A percentile compares a stretch with the other conserved stretches of the same genome.
These are phyloP conservation scores for Apiotrichum akiyoshidainum DNA, from an alignment of 1,284 basidiomycete species.

Conservation along the genomic window DNA sequence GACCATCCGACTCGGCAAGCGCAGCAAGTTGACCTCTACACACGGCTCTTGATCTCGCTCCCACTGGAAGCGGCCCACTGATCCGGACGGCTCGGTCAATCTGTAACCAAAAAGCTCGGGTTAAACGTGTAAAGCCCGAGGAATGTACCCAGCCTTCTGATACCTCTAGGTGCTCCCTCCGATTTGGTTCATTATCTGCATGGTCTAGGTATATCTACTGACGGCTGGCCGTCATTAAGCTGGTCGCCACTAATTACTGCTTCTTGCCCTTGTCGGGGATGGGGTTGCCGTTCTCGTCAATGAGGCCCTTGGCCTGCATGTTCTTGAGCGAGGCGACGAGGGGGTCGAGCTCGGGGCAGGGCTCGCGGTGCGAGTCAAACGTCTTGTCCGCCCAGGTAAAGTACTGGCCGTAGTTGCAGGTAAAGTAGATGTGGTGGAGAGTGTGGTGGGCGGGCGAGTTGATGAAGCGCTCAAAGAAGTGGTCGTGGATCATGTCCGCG, in stretches of 20 bases:
- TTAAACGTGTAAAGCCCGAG: too few relatives aligned
- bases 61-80: too few relatives aligned
- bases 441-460: constrained; percentile 98
- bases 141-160: too few relatives aligned
- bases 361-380: constrained; percentile 82
- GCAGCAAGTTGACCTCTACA: too few relatives aligned
- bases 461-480: constrained; percentile 78
- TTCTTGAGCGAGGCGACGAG: constrained; percentile 59
- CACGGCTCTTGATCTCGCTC: too few relatives aligned
- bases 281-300: constrained; percentile 34
- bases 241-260: neutral
- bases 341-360: constrained; percentile 78
- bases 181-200: neutral
- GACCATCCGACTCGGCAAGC: too few relatives aligned
- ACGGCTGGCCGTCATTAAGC: neutral
- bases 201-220: neutral
- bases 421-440: constrained; percentile 92
- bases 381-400: constrained; percentile 91
- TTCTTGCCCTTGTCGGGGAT: constrained; percentile 25
- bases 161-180: too few relatives aligned
- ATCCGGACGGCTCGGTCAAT: too few relatives aligned
- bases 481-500: constrained; percentile 98
- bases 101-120: too few relatives aligned
- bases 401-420: constrained; percentile 94
- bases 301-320: constrained; percentile 50